A percentile compares a stretch with the other conserved stretches of the same genome.
Evolutionary conservation across 768 basidiomycete species (phyloP).

Genomic region (Rhodosporidiobolus sp.): DNA sequence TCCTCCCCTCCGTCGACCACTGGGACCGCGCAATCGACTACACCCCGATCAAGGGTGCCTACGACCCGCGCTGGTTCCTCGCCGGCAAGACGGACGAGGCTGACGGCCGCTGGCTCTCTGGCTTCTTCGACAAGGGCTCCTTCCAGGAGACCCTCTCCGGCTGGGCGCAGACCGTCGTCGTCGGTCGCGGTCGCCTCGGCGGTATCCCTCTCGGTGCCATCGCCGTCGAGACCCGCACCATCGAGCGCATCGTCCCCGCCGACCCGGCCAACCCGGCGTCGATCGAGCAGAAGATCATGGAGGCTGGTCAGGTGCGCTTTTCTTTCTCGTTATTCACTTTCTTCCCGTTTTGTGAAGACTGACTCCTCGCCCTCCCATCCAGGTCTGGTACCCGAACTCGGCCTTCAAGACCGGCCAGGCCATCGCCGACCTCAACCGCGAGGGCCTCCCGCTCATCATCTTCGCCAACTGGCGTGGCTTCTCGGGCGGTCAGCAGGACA

Average conservation of each 20-base stretch:
- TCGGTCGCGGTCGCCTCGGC: slow-evolving; percentile 90
- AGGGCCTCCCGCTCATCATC: slow-evolving; percentile 92
- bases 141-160: slow-evolving; percentile 99
- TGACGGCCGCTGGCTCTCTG: slow-evolving; percentile 66
- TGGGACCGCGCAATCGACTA: slow-evolving; percentile 95
- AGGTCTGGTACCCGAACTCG: slow-evolving; percentile 98
- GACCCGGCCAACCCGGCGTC: slow-evolving; percentile 96
- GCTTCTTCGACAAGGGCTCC: slow-evolving; percentile 94
- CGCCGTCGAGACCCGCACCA: slow-evolving; percentile 93
- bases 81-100: slow-evolving; percentile 85
- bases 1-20: slow-evolving; percentile 65
- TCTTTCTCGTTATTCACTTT: too few relatives aligned
- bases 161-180: slow-evolving; percentile 98
- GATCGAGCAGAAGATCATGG: slow-evolving; percentile 96
- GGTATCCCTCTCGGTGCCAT: slow-evolving; percentile 98
- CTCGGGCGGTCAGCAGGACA: slow-evolving; percentile 98
- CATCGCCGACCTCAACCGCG: slow-evolving; percentile 97
- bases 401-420: slow-evolving; percentile 99
- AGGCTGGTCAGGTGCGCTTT: slow-evolving; percentile 73
- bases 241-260: slow-evolving; percentile 93
- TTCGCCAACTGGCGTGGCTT: slow-evolving; percentile 99
- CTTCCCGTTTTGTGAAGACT: not conserved
- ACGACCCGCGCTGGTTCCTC: slow-evolving; percentile 97
- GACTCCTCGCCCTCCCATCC: slow-evolving; percentile 6
- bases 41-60: slow-evolving; percentile 84